These are phyloP conservation scores for Hypoxylon fragiforme DNA, from an alignment of 495 filamentous ascomycete species.

Conservation along the genomic window DNA sequence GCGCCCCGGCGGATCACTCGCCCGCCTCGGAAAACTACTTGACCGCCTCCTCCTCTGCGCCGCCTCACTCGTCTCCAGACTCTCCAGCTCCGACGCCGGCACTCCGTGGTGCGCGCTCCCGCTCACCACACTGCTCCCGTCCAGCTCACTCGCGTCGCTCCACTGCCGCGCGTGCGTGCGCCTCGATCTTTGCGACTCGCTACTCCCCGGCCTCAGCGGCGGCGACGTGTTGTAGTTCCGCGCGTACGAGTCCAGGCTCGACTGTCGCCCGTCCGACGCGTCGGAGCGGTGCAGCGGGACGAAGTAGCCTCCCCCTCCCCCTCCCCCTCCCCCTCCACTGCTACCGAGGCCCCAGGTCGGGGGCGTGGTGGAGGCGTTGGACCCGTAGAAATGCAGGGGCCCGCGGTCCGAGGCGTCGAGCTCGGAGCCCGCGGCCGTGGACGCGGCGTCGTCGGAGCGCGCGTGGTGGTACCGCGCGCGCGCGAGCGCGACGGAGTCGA, in stretches of 20 bases:
- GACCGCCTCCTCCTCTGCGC: conserved; percentile 21
- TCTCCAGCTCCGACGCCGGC: conserved; percentile 39
- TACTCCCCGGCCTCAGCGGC: too few relatives aligned
- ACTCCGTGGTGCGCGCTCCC: too few relatives aligned
- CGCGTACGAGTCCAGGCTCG: conserved; percentile 39
- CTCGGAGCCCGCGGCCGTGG: conserved; percentile 8
- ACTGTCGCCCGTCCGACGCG: conserved; percentile 33
- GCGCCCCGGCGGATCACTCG: conserved; percentile 26
- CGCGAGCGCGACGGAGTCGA: conserved; percentile 10
- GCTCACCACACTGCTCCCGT: conserved; percentile 42
- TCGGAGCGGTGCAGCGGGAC: conserved; percentile 7
- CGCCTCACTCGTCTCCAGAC: conserved; percentile 14
- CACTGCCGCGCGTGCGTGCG: conserved; percentile 40
- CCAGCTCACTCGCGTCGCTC: conserved; percentile 47
- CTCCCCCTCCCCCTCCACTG: too few relatives aligned
- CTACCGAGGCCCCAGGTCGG: conserved; percentile 16
- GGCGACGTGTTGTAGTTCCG: too few relatives aligned
- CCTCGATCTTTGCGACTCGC: conserved; percentile 35
- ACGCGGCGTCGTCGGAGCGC: conserved; percentile 26
- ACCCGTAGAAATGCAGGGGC: conserved; percentile 22
- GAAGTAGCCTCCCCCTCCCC: too few relatives aligned
- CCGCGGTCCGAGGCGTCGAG: conserved; percentile 31
- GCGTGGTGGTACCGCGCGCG: conserved; percentile 8
- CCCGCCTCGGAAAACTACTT: conserved; percentile 15
- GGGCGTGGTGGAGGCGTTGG: conserved; percentile 26